Conservation (phyloP, 202 grass and related monocot genomes). For the Zizania palustris region DNA sequence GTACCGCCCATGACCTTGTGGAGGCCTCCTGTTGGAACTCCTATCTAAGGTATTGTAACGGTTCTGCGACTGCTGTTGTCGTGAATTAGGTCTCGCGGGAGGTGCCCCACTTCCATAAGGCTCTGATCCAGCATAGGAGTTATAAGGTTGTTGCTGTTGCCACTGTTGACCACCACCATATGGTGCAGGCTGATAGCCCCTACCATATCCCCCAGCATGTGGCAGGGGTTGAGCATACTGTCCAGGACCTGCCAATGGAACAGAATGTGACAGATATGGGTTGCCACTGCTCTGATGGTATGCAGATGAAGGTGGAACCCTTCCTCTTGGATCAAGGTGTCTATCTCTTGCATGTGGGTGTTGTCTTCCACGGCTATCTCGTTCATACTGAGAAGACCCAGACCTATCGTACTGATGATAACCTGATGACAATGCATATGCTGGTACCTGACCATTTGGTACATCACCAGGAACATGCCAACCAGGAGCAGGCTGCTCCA, state of each 20-base stretch:
- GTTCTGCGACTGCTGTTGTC: conserved; percentile 54
- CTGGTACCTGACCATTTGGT: conserved; percentile 40
- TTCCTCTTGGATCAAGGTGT: conserved; percentile 40
- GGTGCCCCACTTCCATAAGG: conserved; percentile 40
- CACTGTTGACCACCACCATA: conserved; percentile 53
- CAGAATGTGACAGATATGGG: conserved; percentile 42
- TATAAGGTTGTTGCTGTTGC: conserved; percentile 60
- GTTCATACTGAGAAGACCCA: conserved; percentile 41
- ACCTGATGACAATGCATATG: conserved; percentile 48
- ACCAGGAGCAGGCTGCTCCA: conserved; percentile 48
- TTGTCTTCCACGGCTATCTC: conserved; percentile 48
- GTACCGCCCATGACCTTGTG: conserved; percentile 49
- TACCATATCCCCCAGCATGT: conserved; percentile 41
- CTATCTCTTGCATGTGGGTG: conserved; percentile 49
- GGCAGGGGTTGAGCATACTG: conserved; percentile 41
- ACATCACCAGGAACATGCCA: conserved; percentile 47
- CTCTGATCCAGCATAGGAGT: conserved; percentile 44
- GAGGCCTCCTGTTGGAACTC: conserved; percentile 54
- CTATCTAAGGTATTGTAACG: conserved; percentile 61
- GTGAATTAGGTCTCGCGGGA: conserved; percentile 44
- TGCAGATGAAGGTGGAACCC: conserved; percentile 34
- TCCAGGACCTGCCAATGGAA: conserved; percentile 33
- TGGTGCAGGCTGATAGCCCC: conserved; percentile 43
- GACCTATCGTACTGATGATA: conserved; percentile 55
- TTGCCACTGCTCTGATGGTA: conserved; percentile 49